These are phyloP conservation scores for Epicoccum nigrum DNA, from an alignment of 2,329 filamentous ascomycete genomes.

Conservation along the genomic window DNA sequence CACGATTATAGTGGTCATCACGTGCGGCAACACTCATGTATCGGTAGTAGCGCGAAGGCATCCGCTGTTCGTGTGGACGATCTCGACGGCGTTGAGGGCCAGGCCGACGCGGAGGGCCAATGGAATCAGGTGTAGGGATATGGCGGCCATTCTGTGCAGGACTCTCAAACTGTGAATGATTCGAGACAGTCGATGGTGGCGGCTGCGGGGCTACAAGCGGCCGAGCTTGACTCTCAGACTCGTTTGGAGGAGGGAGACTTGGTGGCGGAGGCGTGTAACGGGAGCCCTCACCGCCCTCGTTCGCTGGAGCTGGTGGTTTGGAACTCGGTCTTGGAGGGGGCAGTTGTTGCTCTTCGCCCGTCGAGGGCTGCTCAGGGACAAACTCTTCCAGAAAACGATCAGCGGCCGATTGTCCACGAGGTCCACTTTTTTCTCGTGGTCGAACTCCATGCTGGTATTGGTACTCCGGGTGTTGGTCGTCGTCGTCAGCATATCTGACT, in stretches of 20 bases:
- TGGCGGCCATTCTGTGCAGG: conserved; percentile 29
- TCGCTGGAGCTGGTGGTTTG: conserved; percentile 22
- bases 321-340: conserved; percentile 21
- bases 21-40: conserved; percentile 43
- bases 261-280: conserved; percentile 39
- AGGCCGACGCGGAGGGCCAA: conserved; percentile 29
- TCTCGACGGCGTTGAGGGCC: conserved; percentile 43
- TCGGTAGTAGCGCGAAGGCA: conserved; percentile 44
- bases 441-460: conserved; percentile 31
- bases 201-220: conserved; percentile 28
- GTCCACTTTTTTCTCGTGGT: conserved; percentile 28
- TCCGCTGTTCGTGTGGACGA: conserved; percentile 38
- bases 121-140: conserved; percentile 35
- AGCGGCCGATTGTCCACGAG: conserved; percentile 37
- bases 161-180: conserved; percentile 39
- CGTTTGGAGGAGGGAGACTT: conserved; percentile 22
- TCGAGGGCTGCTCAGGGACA: conserved; percentile 26
- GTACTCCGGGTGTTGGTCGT: conserved; percentile 29
- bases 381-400: conserved; percentile 47
- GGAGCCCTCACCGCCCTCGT: conserved; percentile 37
- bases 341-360: conserved; percentile 23
- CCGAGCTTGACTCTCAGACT: conserved; percentile 20
- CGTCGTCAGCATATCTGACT: conserved; percentile 37
- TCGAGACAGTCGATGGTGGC: conserved; percentile 41
- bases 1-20: conserved; percentile 45